Base-by-base conservation (phyloP, 1,284 basidiomycete species). In the Malassezia nana region DNA sequence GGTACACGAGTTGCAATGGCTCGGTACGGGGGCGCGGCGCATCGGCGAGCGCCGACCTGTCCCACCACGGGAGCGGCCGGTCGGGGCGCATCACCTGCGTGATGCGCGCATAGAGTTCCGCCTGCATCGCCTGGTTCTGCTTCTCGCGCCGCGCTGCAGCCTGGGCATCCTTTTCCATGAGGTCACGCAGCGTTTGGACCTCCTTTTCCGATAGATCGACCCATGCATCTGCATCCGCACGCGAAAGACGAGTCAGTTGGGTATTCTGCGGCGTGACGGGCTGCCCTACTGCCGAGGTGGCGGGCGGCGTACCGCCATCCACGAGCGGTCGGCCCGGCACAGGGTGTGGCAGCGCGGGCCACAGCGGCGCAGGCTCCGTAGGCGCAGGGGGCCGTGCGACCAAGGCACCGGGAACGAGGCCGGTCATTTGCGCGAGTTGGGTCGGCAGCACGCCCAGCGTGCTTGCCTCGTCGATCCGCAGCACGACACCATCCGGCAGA, bases 211-310 rank as follows among this genome's bases (percentile, higher is more conserved):
- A 66, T 30, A 90, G 75, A 0, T 78, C 58, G n/a, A 50, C 57
- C 65, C 65, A 71, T 18, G 55, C 48, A 1, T 46, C 31, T 33
- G 56, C 32, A n/a, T 16, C 38, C 1, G 30, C 28, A 8, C 16
- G 15, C 3, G 85, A 83, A 2, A 89, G 79, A 48, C 80, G 75
- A 8, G 81, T 80, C 45, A 87, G 78, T 16, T 78, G 78, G 6
- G 85, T 87, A 46, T 82, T 80, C 30, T 78, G 77, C 24, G 80
- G 79, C 68, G 83, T 83, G 52, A 83, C 77, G 7, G 77, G 77
- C 12, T 76, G 78, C 65, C 63, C 66, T 26, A 62, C 57, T 5
- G 62, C 66, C 12, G 65, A 67, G 51, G 58, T 52, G 16, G 60
- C 52, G 0, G 64, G 69, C 0, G 74, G 76, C 9, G 75, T 58